Evolutionary conservation across 192 early-diverging fungal species (phyloP).

Genomic region (Geranomyces variabilis): DNA sequence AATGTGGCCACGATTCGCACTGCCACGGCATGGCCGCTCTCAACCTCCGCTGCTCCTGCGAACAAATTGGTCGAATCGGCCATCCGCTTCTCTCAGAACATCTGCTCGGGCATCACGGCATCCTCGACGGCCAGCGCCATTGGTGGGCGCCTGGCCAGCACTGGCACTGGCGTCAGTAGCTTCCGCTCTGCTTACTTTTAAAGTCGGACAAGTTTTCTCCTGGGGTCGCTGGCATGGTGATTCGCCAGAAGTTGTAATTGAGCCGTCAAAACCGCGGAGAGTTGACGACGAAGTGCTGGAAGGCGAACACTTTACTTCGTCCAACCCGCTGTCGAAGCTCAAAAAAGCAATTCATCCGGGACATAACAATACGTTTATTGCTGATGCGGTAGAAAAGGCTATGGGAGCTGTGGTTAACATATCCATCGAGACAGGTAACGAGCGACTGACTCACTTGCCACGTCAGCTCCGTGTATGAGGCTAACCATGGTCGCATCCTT

Average conservation of each 20-base stretch:
- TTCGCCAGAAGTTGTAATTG: not conserved
- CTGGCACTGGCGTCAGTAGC: not conserved
- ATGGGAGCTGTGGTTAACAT: conserved; percentile 55
- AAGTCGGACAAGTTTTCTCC: conserved; percentile 15
- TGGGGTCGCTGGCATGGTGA: conserved; percentile 23
- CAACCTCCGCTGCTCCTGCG: too few species aligned
- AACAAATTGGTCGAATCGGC: too few species aligned
- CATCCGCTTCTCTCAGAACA: too few species aligned
- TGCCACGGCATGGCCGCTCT: too few species aligned
- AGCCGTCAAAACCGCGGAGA: not conserved
- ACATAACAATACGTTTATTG: conserved; percentile 42
- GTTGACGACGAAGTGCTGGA: not conserved
- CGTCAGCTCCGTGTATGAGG: not conserved
- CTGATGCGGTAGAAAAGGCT: conserved; percentile 51
- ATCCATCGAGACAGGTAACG: conserved; percentile 45
- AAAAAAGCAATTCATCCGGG: not conserved
- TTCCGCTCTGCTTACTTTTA: conserved; percentile 8
- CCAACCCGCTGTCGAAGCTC: not conserved
- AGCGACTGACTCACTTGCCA: not conserved
- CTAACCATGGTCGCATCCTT: too few species aligned
- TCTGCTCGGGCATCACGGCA: too few species aligned
- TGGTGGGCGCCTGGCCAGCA: not conserved
- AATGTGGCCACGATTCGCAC: too few species aligned
- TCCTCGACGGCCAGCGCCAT: too few species aligned
- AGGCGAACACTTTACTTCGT: not conserved